Base-by-base conservation (phyloP, 768 basidiomycete species). In the Clavaria fumosa region DNA sequence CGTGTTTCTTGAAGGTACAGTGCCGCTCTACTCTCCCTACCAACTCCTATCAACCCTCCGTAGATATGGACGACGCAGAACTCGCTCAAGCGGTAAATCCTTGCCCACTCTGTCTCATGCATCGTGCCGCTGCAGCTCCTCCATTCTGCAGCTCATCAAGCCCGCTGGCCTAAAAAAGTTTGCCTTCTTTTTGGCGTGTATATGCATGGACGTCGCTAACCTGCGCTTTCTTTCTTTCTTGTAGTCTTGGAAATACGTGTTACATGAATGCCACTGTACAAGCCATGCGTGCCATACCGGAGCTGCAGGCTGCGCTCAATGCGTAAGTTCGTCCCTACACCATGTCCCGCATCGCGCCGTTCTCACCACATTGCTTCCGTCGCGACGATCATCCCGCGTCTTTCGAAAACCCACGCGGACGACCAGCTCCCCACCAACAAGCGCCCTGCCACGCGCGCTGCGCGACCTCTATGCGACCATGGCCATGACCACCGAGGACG, bases 241-340 rank as follows among this genome's bases (percentile, higher is more conserved):
- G 40, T 45, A 75, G 72, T 50, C 61, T 91, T 24, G 90, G 93
- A 23, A 96, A 96, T 53, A 96, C 91, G 0, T 96, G 93, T 51
- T 99, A 99, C 60, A 88, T 96, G 80, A 97, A 93, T 53, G 76
- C 95, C 1, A 88, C 85, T 2, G 64, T 97, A 1, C 95, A 99
- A 61, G 78, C 83, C n/a, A 69, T 99, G 44, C 81, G 88, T 17
- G 76, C 84, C 3, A 79, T 99, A 35, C 90, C 91, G 2, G 89
- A 95, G 48, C 69, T 99, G 4, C 78, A 82, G 50, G 53, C 65
- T 1, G 82, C 85, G 0, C 65, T 96, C 15, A 56, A 55, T 49
- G 57, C 59, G 72, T 80, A 51, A 45, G 71, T 56, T 18, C n/a
- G 20, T 17, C n/a, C 28, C 23, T 31, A 34, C n/a, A n/a, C n/a